Evolutionary conservation across 306 rosid genomes (phyloP), one percentile per base, ranked within the genome.

Genomic region (Rosa chinensis): DNA sequence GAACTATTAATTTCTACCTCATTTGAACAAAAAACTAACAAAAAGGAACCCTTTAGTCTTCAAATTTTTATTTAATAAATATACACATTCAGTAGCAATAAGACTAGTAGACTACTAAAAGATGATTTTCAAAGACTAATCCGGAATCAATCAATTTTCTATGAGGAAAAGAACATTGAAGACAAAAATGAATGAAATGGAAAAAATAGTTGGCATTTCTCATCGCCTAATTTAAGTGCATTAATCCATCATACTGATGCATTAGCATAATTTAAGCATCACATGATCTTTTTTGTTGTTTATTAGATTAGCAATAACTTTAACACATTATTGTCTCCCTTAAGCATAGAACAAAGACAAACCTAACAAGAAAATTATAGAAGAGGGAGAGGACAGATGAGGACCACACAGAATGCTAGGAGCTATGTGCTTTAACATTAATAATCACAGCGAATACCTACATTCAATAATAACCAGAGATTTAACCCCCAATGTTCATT

Each of bases 301-400:
- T 84, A 81, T 81, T 81, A 73, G 81, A 83, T 56, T 44, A 79
- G 48, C 80, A 81, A 87, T 78, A 87, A 80, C 83, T 75, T 76
- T 59, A 43, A 82, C 82, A 85, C 89, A 87, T 89, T 89, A 85
- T 86, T 87, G 92, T 87, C 86, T 70, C 82, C 85, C 88, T 77
- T 85, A 84, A 86, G 89, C 76, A 81, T 90, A 78, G 86, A 77
- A 81, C 82, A 78, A 78, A 74, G 79, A 42, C 73, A 50, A 55
- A 52, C 6, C 67, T n/a, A 55, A 59, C 66, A 37, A 39, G 43
- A 47, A 61, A 71, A 56, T 76, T 71, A 82, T 64, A 78, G 16
- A 75, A 43, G 48, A 67, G 49, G 25, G 71, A 39, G 48, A 77
- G 86, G 79, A 82, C 77, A 73, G 37, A 58, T 85, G 81, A 88